Base-by-base conservation (phyloP, 2,329 filamentous ascomycete genomes). In the Lachnellula suecica region DNA sequence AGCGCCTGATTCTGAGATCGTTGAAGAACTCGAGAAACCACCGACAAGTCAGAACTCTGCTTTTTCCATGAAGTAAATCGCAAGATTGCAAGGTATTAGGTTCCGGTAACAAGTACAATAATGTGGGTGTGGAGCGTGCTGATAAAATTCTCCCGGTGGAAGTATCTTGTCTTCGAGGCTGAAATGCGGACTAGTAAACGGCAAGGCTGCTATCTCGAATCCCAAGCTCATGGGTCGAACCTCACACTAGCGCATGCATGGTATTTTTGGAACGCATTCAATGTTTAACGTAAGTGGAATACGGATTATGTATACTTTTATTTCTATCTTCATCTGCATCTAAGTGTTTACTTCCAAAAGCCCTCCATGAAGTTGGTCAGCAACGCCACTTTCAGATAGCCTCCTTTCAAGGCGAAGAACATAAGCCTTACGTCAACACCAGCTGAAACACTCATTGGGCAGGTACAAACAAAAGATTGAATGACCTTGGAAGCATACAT, bases 1-100 rank as follows among this genome's bases (percentile, higher is more conserved):
- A 54, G 51, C 56, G 55, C 53, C 47, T 53, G 49, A 49, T 49
- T 35, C 35, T 43, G 17, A 43, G 29, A 41, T 35, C 41, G 45
- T 19, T 24, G 42, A 48, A 54, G 44, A 49, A 49, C 49, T 54
- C 34, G 25, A 40, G 27, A 29, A 41, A 52, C 46, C 19, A 45
- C 34, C 50, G n/a, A 44, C 19, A 34, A 49, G 23, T 24, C 17
- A 37, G 44, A 47, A 23, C 43, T 4, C 17, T 20, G 40, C 22
- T 17, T 23, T 5, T 43, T 27, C 40, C 40, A 43, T 43, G 40
- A 17, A 9, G 6, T 13, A 27, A 29, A 27, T 40, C 31, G 20
- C 25, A 2, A 34, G 25, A 40, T 20, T 15, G 27, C 22, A 17
- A 35, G n/a, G 23, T 9, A 38, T 23, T 19, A 17, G 8, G 4